A percentile compares a stretch with the other conserved stretches of the same genome.
Evolutionary conservation across 2,329 filamentous ascomycete species (phyloP).

Genomic region (Exophiala sp.): DNA sequence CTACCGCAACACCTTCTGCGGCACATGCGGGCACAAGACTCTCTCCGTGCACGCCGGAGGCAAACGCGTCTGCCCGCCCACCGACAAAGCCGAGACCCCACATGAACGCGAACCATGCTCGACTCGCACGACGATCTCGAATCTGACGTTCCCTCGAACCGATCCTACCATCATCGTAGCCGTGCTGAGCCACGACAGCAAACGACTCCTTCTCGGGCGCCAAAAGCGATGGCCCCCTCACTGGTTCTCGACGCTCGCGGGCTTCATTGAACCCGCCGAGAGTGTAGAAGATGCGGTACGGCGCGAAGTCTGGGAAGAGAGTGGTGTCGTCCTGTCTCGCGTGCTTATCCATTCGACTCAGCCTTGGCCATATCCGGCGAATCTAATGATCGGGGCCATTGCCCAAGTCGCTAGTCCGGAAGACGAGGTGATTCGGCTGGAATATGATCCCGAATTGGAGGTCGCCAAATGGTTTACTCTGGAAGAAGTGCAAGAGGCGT

Average conservation of each 20-base stretch:
- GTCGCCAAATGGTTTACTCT: slow-evolving; percentile 81
- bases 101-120: slow-evolving; percentile 63
- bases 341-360: slow-evolving; percentile 79
- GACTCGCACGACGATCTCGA: slow-evolving; percentile 78
- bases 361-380: slow-evolving; percentile 81
- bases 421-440: slow-evolving; percentile 73
- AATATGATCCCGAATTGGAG: slow-evolving; percentile 86
- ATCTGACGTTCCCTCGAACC: slow-evolving; percentile 84
- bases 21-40: slow-evolving; percentile 76
- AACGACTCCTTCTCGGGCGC: slow-evolving; percentile 74
- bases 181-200: slow-evolving; percentile 72
- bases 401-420: slow-evolving; percentile 70
- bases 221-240: slow-evolving; percentile 73
- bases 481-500: slow-evolving; percentile 71
- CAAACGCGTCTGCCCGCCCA: slow-evolving; percentile 43
- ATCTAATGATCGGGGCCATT: slow-evolving; percentile 80
- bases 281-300: slow-evolving; percentile 78
- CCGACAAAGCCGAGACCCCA: slow-evolving; percentile 39
- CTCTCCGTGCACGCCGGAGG: slow-evolving; percentile 47
- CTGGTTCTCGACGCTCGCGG: slow-evolving; percentile 86
- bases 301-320: slow-evolving; percentile 81
- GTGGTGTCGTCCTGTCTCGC: slow-evolving; percentile 66
- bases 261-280: slow-evolving; percentile 80
- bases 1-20: slow-evolving; percentile 83
- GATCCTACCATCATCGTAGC: slow-evolving; percentile 95